Evolutionary conservation across 2,329 filamentous ascomycete species (phyloP).

Genomic region (Fusarium sp.): DNA sequence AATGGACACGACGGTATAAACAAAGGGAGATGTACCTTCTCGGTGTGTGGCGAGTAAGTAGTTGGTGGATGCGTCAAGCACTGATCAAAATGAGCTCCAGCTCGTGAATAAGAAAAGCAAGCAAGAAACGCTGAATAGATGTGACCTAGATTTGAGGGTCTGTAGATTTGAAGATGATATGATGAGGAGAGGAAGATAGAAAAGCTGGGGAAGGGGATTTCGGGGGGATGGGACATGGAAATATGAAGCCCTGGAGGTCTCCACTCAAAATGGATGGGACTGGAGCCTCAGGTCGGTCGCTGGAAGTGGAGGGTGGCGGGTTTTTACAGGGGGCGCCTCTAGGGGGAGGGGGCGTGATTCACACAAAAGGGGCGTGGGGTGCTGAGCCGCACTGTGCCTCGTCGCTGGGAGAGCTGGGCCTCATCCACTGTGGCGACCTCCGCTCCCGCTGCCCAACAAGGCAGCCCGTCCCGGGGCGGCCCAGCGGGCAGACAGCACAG

Average conservation of each 20-base stretch:
- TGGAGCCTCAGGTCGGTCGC: slow-evolving; percentile 35
- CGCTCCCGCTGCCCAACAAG: slow-evolving; percentile 19
- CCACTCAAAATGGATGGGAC: slow-evolving; percentile 13
- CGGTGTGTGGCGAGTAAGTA: slow-evolving; percentile 3
- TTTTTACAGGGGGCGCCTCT: not conserved
- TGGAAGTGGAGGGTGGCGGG: slow-evolving; percentile 18
- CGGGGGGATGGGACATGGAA: slow-evolving; percentile 37
- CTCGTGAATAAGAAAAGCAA: slow-evolving; percentile 21
- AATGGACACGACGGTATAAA: slow-evolving; percentile 36
- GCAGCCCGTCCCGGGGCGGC: slow-evolving; percentile 15
- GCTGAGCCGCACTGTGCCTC: slow-evolving; percentile 26
- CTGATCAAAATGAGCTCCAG: slow-evolving; percentile 32
- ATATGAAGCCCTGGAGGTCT: slow-evolving; percentile 24
- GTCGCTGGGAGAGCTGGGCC: slow-evolving; percentile 3
- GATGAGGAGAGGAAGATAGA: not conserved
- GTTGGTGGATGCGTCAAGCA: slow-evolving; percentile 38
- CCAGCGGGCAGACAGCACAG: slow-evolving; percentile 6
- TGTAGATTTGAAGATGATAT: not conserved
- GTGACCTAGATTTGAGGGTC: not conserved
- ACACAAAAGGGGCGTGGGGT: not conserved
- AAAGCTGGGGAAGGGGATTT: slow-evolving; percentile 26
- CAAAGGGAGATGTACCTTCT: slow-evolving; percentile 16
- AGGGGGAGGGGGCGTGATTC: not conserved
- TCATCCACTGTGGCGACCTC: slow-evolving; percentile 33
- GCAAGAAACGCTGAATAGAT: slow-evolving; percentile 3